A percentile compares a stretch with the other conserved stretches of the same genome.
Evolutionary conservation across 2,329 filamentous ascomycete species (phyloP).

Genomic region (Penicillium hordei): DNA sequence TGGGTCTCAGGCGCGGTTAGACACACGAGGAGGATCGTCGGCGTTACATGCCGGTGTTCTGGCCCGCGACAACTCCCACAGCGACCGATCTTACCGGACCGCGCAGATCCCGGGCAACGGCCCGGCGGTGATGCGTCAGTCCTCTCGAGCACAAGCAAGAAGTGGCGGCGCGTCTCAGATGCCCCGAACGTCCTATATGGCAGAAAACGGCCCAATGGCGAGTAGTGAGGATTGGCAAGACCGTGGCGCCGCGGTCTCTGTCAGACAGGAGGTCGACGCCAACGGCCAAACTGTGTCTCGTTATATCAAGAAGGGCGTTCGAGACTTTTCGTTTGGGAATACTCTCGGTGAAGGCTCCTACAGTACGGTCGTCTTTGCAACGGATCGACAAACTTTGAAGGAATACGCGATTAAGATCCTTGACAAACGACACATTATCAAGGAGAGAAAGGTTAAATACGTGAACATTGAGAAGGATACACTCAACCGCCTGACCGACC

Average conservation of each 20-base stretch:
- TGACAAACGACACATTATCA: slow-evolving; percentile 98
- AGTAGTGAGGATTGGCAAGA: slow-evolving; percentile 96
- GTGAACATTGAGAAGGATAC: slow-evolving; percentile 99
- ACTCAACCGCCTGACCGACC: slow-evolving; percentile 89
- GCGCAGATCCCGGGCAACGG: slow-evolving; percentile 59
- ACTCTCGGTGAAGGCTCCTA: slow-evolving; percentile 95
- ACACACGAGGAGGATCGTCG: slow-evolving; percentile 61
- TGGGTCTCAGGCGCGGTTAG: slow-evolving; percentile 57
- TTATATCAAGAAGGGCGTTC: slow-evolving; percentile 92
- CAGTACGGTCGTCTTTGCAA: slow-evolving; percentile 90
- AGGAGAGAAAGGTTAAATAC: slow-evolving; percentile 99
- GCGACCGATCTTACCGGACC: slow-evolving; percentile 66
- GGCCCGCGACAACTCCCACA: slow-evolving; percentile 67
- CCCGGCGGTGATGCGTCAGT: slow-evolving; percentile 70
- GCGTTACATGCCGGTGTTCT: slow-evolving; percentile 62
- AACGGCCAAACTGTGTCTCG: slow-evolving; percentile 78
- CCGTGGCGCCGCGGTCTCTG: slow-evolving; percentile 80
- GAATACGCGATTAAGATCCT: slow-evolving; percentile 98
- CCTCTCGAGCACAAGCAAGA: slow-evolving; percentile 69
- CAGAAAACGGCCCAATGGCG: slow-evolving; percentile 57
- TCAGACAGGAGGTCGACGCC: slow-evolving; percentile 79
- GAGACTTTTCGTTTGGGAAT: slow-evolving; percentile 91
- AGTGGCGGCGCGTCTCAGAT: slow-evolving; percentile 35
- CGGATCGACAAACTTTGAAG: slow-evolving; percentile 87
- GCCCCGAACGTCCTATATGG: slow-evolving; percentile 51